Percentiles rank a stretch among this genome's conserved stretches.
Evolutionary conservation across 2,329 filamentous ascomycete genomes (phyloP).

Genomic region (Tolypocladium amazonense): DNA sequence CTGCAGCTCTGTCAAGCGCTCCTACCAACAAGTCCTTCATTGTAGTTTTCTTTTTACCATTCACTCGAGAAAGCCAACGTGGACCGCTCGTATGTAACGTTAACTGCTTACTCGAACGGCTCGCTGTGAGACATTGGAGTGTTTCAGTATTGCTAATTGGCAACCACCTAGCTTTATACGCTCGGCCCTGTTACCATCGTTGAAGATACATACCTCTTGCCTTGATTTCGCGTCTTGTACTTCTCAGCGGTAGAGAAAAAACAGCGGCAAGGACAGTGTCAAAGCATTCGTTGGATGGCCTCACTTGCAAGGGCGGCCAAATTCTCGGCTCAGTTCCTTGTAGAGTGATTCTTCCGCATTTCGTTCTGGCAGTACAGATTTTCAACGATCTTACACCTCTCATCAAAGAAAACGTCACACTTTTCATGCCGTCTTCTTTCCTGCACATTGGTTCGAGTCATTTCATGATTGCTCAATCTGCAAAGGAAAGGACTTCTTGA

Average conservation of each 20-base stretch:
- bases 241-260: too few species aligned
- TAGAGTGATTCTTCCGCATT: not conserved
- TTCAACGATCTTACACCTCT: not conserved
- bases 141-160: not conserved
- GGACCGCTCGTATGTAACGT: not conserved
- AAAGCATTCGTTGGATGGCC: not conserved
- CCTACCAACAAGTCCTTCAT: not conserved
- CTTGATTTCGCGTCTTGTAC: too few species aligned
- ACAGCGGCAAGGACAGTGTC: too few species aligned
- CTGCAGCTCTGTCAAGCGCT: not conserved
- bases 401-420: not conserved
- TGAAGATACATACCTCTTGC: too few species aligned
- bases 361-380: not conserved
- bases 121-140: not conserved
- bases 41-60: not conserved
- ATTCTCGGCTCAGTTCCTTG: not conserved
- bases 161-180: not conserved
- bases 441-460: too few species aligned
- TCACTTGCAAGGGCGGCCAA: not conserved
- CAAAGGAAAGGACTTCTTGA: too few species aligned
- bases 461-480: too few species aligned
- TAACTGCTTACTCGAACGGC: not conserved
- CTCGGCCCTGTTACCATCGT: not conserved
- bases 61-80: not conserved
- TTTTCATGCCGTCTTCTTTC: too few species aligned